Conservation (phyloP, 2,329 filamentous ascomycete genomes). For the Pestalotiopsis sp. region DNA sequence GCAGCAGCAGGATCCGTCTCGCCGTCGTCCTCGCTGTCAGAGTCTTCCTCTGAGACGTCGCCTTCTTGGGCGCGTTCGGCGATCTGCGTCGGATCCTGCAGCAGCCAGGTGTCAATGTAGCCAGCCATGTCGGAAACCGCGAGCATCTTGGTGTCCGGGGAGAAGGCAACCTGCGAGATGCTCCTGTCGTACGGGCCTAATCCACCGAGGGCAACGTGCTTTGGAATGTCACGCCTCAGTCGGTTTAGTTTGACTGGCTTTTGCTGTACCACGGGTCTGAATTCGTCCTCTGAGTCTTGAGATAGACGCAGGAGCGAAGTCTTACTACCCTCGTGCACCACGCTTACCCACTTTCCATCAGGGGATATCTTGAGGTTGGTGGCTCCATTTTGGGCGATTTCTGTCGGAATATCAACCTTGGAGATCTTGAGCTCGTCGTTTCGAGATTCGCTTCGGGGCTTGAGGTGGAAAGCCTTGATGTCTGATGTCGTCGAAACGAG, state of each 20-base stretch:
- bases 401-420: slow-evolving; percentile 66
- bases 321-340: slow-evolving; percentile 63
- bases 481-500: slow-evolving; percentile 75
- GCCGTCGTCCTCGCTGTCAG: slow-evolving; percentile 44
- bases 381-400: slow-evolving; percentile 65
- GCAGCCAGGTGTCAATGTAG: slow-evolving; percentile 83
- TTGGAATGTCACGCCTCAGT: slow-evolving; percentile 56
- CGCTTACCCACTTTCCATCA: slow-evolving; percentile 69
- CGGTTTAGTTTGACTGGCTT: slow-evolving; percentile 52
- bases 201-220: slow-evolving; percentile 62
- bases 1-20: slow-evolving; percentile 38
- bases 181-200: slow-evolving; percentile 77
- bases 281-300: slow-evolving; percentile 31
- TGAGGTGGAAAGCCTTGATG: slow-evolving; percentile 77
- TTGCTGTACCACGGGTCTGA: slow-evolving; percentile 44
- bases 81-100: slow-evolving; percentile 53
- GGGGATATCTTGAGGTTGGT: slow-evolving; percentile 71
- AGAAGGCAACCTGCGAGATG: slow-evolving; percentile 77
- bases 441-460: slow-evolving; percentile 50
- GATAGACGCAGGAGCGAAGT: slow-evolving; percentile 56
- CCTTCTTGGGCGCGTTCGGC: slow-evolving; percentile 35
- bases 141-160: slow-evolving; percentile 76
- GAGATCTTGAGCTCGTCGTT: slow-evolving; percentile 69
- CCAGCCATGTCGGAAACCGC: slow-evolving; percentile 82
- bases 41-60: slow-evolving; percentile 39